Evolutionary conservation across 352 stramenopile genomes (phyloP).

Genomic region (Globisporangium carolinianum): DNA sequence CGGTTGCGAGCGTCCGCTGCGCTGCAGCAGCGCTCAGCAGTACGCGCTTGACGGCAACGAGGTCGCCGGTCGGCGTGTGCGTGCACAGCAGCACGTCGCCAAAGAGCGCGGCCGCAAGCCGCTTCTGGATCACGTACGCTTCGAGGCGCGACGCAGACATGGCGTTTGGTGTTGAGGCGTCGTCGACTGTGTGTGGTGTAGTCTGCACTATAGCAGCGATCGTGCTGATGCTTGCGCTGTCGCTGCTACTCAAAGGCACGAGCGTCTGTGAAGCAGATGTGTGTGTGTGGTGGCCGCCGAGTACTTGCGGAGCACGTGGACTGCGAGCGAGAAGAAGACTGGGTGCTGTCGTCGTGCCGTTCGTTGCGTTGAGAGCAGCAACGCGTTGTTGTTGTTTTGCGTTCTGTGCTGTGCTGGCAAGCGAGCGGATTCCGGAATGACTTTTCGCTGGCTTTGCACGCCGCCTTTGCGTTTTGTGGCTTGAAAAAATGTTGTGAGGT

Average conservation of each 20-base stretch:
- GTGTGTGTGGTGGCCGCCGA: background rate
- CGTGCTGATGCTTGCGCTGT: background rate
- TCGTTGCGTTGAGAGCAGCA: background rate
- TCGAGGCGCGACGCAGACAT: constrained; percentile 50
- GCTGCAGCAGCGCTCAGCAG: constrained; percentile 52
- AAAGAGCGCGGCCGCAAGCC: constrained; percentile 68
- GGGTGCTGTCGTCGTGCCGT: constrained; percentile 4
- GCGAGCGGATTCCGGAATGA: background rate
- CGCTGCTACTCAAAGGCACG: no score
- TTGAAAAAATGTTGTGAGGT: no score
- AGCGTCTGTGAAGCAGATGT: no score
- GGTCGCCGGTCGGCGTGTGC: constrained; percentile 50
- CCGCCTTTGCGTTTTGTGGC: no score
- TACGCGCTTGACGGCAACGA: constrained; percentile 76
- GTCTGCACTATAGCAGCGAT: background rate
- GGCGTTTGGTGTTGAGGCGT: background rate
- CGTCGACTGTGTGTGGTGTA: constrained; percentile 4
- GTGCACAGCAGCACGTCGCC: constrained; percentile 73
- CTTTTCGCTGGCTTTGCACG: background rate
- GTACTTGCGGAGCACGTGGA: constrained; percentile 13
- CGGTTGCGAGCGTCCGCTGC: constrained; percentile 48
- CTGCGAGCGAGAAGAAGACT: constrained; percentile 14
- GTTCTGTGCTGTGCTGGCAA: background rate
- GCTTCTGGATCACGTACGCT: constrained; percentile 77
- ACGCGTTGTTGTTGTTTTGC: background rate